Evolutionary conservation across 805 yeast species (phyloP), one percentile per base, ranked within the genome.

Genomic region (Hanseniaspora meyeri): DNA sequence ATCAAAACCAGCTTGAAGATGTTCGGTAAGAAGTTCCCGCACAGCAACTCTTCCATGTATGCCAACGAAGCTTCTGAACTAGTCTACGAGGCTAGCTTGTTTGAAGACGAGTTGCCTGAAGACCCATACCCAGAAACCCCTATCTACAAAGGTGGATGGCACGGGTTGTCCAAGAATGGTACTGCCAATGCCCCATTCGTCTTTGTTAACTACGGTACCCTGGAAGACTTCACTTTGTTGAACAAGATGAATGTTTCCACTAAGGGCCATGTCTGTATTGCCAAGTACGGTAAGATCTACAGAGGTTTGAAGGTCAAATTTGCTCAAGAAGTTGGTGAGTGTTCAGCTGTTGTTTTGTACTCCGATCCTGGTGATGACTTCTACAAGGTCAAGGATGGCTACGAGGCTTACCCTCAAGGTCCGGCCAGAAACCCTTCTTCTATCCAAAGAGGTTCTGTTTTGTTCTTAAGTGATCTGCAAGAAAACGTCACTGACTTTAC

Each of bases 351-450:
- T 3, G 65, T 85, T 16, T 70, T 85, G 34, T 85, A 81, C 65
- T 72, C 85, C 1, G 93, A 85, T 61, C 88, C 90, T 9, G 78
- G 74, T 17, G 89, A 85, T 61, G 84, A 80, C 63, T 72, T 68
- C 38, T 66, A 79, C 48, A 75, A 77, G 12, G 76, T 73, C 27
- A 74, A 73, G 39, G 77, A 81, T 58, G 88, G 87, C 4, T 81
- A 73, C 64, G 68, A 76, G 61, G 71, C 87, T 2, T 85, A 85
- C 62, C 95, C 93, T 2, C 66, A 79, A 2, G 93, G 93, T 1
- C 85, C 84, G 1, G 89, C 90, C 0, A 75, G 93, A 60, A 81
- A 85, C 64, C 90, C 90, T 39, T 78, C 84, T 7, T 71, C 85
- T 14, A 82, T 86, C 34, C 90, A 85, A 70, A 74, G 93, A 62